Conservation (phyloP, 2,329 filamentous ascomycete species). For the Phialophora macrospora region DNA sequence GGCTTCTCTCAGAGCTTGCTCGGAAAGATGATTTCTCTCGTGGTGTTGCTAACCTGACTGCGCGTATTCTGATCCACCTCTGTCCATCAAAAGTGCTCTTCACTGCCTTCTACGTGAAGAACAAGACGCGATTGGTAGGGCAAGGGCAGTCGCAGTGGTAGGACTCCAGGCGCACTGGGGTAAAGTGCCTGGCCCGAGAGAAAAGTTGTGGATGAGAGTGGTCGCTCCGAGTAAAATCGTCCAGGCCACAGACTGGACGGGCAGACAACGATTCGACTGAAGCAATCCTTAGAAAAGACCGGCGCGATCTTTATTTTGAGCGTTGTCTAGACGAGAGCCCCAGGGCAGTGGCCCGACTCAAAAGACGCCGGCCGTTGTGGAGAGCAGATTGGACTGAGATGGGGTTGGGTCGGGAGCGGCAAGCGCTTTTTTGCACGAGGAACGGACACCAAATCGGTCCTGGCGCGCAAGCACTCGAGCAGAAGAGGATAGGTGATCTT, state of each 20-base stretch:
- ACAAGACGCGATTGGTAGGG: constrained; percentile 21
- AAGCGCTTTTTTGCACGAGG: constrained; percentile 34
- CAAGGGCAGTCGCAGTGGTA: constrained; percentile 14
- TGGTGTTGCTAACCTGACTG: constrained; percentile 84
- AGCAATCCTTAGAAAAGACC: constrained; percentile 39
- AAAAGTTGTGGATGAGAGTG: constrained; percentile 36
- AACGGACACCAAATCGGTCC: constrained; percentile 35
- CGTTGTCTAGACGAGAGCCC: constrained; percentile 32
- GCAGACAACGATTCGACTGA: constrained; percentile 37
- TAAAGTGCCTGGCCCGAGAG: constrained; percentile 27
- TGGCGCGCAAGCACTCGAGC: constrained; percentile 23
- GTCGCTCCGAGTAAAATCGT: constrained; percentile 30
- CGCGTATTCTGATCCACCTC: constrained; percentile 74
- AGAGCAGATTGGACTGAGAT: constrained; percentile 25
- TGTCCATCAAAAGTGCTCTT: constrained; percentile 54
- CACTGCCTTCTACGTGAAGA: constrained; percentile 25
- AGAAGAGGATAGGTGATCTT: constrained; percentile 32
- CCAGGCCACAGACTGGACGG: constrained; percentile 34
- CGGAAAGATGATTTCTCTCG: constrained; percentile 57
- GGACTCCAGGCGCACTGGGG: constrained; percentile 27
- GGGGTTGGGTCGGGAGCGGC: constrained; percentile 31
- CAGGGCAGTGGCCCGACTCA: constrained; percentile 32
- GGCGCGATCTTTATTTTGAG: constrained; percentile 38
- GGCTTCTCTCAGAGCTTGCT: constrained; percentile 35
- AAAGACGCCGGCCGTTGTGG: constrained; percentile 31